A percentile compares a stretch with the other conserved stretches of the same genome.
These are phyloP conservation scores for Lachnellula subtilissima DNA, from an alignment of 2,329 filamentous ascomycete genomes.

Conservation along the genomic window DNA sequence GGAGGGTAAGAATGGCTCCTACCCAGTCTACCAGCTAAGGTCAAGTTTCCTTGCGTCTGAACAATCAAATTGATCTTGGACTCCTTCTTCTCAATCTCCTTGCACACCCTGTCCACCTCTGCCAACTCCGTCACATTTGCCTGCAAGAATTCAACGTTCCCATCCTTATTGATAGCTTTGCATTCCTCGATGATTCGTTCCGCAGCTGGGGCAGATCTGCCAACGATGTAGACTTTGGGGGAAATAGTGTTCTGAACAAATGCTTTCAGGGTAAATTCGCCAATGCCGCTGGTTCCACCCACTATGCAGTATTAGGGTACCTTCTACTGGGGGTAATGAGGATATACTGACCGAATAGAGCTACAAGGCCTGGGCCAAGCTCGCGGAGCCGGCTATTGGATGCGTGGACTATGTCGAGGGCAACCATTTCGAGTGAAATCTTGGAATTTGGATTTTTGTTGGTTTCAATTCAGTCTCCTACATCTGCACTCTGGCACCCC, in stretches of 20 bases:
- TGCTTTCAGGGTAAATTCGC: slow-evolving; percentile 41
- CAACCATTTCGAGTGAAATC: slow-evolving; percentile 18
- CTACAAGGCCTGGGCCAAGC: slow-evolving; percentile 28
- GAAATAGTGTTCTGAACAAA: slow-evolving; percentile 38
- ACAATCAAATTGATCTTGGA: slow-evolving; percentile 50
- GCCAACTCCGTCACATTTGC: slow-evolving; percentile 43
- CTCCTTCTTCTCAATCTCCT: slow-evolving; percentile 46
- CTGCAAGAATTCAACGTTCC: slow-evolving; percentile 41
- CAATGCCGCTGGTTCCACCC: slow-evolving; percentile 48
- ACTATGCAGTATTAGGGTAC: slow-evolving; percentile 15
- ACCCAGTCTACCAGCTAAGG: slow-evolving; percentile 24
- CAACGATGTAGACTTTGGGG: slow-evolving; percentile 45
- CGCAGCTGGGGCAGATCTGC: slow-evolving; percentile 39
- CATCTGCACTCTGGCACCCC: not conserved
- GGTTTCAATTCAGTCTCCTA: not conserved
- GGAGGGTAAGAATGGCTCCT: not conserved
- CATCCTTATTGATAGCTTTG: slow-evolving; percentile 39
- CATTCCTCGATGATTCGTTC: slow-evolving; percentile 40
- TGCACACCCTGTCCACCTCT: slow-evolving; percentile 45
- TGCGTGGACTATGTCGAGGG: slow-evolving; percentile 24
- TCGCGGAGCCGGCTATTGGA: slow-evolving; percentile 26
- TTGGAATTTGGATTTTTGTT: slow-evolving; percentile 20
- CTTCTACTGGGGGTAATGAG: not conserved
- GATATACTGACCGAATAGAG: slow-evolving; percentile 23
- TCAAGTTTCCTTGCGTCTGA: slow-evolving; percentile 45